A percentile compares a stretch with the other conserved stretches of the same genome.
Evolutionary conservation across 306 rosid genomes (phyloP).

Genomic region (Cicer bijugum): DNA sequence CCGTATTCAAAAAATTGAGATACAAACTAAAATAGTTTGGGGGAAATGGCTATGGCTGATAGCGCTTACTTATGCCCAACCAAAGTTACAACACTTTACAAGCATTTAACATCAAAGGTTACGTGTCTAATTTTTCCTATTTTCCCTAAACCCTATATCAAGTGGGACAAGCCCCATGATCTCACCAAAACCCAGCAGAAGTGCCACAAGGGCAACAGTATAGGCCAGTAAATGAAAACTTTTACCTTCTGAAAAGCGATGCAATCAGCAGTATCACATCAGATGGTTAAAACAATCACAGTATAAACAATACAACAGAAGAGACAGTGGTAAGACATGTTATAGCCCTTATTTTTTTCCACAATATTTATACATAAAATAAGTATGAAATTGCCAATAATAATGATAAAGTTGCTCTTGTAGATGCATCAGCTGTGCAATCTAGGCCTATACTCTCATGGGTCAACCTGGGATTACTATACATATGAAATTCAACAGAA

Average conservation of each 20-base stretch:
- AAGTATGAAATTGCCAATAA: slow-evolving; percentile 8
- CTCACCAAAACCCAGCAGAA: slow-evolving; percentile 1
- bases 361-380: background rate
- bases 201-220: background rate
- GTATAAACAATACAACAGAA: slow-evolving; percentile 8
- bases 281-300: slow-evolving; percentile 21
- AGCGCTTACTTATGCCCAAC: slow-evolving; percentile 19
- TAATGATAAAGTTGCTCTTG: slow-evolving; percentile 32
- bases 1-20: slow-evolving; percentile 21
- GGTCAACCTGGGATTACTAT: slow-evolving; percentile 27
- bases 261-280: slow-evolving; percentile 12
- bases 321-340: slow-evolving; percentile 12
- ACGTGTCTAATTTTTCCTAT: background rate
- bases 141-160: background rate
- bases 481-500: slow-evolving; percentile 12
- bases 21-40: background rate
- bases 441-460: background rate
- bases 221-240: slow-evolving; percentile 10
- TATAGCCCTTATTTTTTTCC: background rate
- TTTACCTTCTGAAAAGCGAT: slow-evolving; percentile 21
- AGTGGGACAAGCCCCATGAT: slow-evolving; percentile 7
- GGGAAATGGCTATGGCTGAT: slow-evolving; percentile 6
- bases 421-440: slow-evolving; percentile 30
- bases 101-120: slow-evolving; percentile 20
- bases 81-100: slow-evolving; percentile 6